phyloP scores from a whole-genome alignment of 192 early-diverging fungal species.

The Entomortierella lignicola region DNA sequence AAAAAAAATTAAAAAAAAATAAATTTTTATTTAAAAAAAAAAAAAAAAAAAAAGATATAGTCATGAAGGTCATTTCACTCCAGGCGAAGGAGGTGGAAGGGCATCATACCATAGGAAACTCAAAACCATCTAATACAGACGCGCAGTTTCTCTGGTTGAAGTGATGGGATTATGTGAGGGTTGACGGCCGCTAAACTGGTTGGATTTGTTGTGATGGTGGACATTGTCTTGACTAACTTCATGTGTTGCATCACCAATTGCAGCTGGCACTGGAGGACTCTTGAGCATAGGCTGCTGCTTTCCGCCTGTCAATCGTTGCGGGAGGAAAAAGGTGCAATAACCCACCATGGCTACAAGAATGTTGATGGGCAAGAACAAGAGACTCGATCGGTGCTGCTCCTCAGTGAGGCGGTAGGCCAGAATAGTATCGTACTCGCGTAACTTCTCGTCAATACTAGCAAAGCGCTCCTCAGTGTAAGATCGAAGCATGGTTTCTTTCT shows the following conservation, averaged over 20 bases:
- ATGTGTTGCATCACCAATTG: conserved; percentile 28
- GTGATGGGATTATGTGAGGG: conserved; percentile 48
- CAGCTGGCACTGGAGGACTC: conserved; percentile 29
- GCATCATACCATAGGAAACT: not conserved
- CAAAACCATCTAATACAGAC: conserved; percentile 23
- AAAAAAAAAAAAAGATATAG: not conserved
- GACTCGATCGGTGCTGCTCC: conserved; percentile 57
- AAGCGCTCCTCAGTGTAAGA: conserved; percentile 67
- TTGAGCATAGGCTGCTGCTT: conserved; percentile 52
- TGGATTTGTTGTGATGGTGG: conserved; percentile 6
- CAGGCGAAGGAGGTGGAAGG: not conserved
- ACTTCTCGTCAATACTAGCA: conserved; percentile 59
- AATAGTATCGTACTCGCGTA: conserved; percentile 65
- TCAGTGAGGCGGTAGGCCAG: conserved; percentile 64
- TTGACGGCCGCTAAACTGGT: conserved; percentile 14
- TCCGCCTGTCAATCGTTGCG: conserved; percentile 34
- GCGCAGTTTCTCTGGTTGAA: conserved; percentile 35
- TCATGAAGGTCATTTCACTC: not conserved
- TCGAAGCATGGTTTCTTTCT: conserved; percentile 63
- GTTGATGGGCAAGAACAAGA: conserved; percentile 65
- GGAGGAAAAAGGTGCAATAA: conserved; percentile 58
- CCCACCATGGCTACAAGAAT: conserved; percentile 57
- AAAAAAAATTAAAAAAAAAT: too few relatives aligned
- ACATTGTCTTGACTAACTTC: conserved; percentile 5
- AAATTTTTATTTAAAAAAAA: not conserved